A percentile compares a stretch with the other conserved stretches of the same genome.
These are phyloP conservation scores for Irpex sp. DNA, from an alignment of 1,284 basidiomycete genomes.

Conservation along the genomic window DNA sequence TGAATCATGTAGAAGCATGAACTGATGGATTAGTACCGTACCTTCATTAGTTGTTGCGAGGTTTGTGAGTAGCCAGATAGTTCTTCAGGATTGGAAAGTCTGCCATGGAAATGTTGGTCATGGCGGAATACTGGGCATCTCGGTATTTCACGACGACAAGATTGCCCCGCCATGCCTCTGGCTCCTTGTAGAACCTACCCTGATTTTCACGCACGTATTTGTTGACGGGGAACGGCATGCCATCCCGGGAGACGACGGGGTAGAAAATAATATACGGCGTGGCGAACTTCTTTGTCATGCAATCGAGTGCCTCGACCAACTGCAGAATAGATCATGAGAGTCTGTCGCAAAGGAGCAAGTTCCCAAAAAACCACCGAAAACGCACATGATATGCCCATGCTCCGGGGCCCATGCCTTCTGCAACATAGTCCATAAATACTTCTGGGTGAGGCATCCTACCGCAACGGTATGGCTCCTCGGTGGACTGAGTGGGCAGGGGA, in stretches of 20 bases:
- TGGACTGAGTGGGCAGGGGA: conserved; percentile 35
- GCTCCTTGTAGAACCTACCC: conserved; percentile 52
- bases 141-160: conserved; percentile 72
- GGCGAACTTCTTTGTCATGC: conserved; percentile 72
- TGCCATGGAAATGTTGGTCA: conserved; percentile 73
- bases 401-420: conserved; percentile 60
- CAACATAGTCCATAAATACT: conserved; percentile 80
- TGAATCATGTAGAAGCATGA: neutral
- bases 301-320: conserved; percentile 71
- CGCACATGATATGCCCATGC: conserved; percentile 72
- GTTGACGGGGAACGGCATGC: conserved; percentile 77
- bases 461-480: conserved; percentile 29
- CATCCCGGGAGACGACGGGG: conserved; percentile 67
- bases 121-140: conserved; percentile 61
- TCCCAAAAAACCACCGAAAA: conserved; percentile 10
- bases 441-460: conserved; percentile 75
- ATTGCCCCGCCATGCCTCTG: conserved; percentile 72
- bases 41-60: conserved; percentile 24
- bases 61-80: conserved; percentile 57
- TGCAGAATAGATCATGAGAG: conserved; percentile 24
- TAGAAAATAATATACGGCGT: conserved; percentile 79
- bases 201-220: conserved; percentile 71
- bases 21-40: neutral
- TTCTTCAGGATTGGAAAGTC: conserved; percentile 79
- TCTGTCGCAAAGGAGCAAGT: conserved; percentile 8